Percentiles rank a stretch among this genome's conserved stretches.
Conservation (phyloP, 306 rosid species). For the Casuarina glauca region DNA sequence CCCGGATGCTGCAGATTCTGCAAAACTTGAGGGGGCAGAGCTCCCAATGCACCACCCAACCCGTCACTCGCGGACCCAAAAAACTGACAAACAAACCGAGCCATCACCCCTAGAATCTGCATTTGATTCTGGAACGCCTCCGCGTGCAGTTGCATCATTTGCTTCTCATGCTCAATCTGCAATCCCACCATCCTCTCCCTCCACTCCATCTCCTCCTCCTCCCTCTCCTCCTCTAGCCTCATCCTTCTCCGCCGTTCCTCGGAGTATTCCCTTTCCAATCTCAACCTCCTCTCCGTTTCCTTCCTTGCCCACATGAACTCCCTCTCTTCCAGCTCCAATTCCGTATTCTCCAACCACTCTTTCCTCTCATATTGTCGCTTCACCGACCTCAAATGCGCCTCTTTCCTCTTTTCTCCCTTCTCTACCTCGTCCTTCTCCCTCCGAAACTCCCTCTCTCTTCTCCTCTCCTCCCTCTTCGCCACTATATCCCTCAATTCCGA, state of each 20-base stretch:
- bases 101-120: conserved; percentile 81
- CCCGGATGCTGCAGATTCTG: conserved; percentile 74
- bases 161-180: conserved; percentile 93
- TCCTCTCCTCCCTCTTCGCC: conserved; percentile 72
- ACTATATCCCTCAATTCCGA: conserved; percentile 60
- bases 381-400: conserved; percentile 45
- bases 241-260: conserved; percentile 61
- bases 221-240: conserved; percentile 77
- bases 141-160: conserved; percentile 86
- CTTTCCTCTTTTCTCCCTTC: conserved; percentile 50
- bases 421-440: conserved; percentile 52
- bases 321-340: conserved; percentile 61
- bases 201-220: conserved; percentile 92
- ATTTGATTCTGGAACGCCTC: conserved; percentile 88
- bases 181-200: conserved; percentile 72
- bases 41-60: conserved; percentile 63
- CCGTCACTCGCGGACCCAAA: conserved; percentile 74
- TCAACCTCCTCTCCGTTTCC: conserved; percentile 56
- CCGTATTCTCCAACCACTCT: conserved; percentile 52
- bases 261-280: conserved; percentile 52
- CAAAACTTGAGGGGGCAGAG: conserved; percentile 72
- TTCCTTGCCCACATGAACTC: conserved; percentile 47
- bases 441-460: conserved; percentile 65
- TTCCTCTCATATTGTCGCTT: conserved; percentile 43
- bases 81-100: conserved; percentile 71